phyloP scores from a whole-genome alignment of 2,329 filamentous ascomycete species.

The Calonectria henricotiae region DNA sequence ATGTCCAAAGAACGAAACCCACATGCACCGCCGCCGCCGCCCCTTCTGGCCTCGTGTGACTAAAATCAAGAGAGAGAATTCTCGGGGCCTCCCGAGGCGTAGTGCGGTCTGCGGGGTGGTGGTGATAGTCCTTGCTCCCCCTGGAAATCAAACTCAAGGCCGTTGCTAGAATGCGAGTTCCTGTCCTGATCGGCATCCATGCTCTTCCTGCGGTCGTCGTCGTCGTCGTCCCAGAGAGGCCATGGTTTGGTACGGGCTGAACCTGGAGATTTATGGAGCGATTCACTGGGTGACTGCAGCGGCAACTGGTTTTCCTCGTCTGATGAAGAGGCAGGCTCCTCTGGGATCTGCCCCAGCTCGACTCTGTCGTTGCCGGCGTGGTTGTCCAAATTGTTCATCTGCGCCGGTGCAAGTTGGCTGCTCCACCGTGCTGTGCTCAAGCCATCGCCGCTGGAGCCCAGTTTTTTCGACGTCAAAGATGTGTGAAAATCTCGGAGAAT shows the following conservation, averaged over 20 bases:
- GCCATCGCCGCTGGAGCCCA: conserved; percentile 44
- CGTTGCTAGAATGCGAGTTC: conserved; percentile 43
- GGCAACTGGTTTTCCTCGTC: background rate
- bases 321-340: conserved; percentile 36
- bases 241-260: conserved; percentile 40
- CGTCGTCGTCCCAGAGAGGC: conserved; percentile 40
- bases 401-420: conserved; percentile 45
- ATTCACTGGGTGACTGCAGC: background rate
- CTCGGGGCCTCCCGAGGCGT: conserved; percentile 3
- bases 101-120: conserved; percentile 31
- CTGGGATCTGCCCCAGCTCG: conserved; percentile 46
- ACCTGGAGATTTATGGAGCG: conserved; percentile 29
- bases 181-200: conserved; percentile 40
- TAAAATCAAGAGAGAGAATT: conserved; percentile 18
- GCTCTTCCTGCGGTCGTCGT: conserved; percentile 37
- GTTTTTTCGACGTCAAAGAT: conserved; percentile 47
- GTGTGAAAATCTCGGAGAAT: conserved; percentile 57
- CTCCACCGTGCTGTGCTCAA: conserved; percentile 45
- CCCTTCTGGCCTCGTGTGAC: background rate
- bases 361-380: conserved; percentile 36
- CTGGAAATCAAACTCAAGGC: conserved; percentile 46
- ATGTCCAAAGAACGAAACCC: conserved; percentile 21
- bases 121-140: conserved; percentile 48
- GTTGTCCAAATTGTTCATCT: conserved; percentile 29
- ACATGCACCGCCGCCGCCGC: conserved; percentile 1